Evolutionary conservation across 257 asterid genomes (phyloP).

Genomic region (Nicotiana tomentosiformis): DNA sequence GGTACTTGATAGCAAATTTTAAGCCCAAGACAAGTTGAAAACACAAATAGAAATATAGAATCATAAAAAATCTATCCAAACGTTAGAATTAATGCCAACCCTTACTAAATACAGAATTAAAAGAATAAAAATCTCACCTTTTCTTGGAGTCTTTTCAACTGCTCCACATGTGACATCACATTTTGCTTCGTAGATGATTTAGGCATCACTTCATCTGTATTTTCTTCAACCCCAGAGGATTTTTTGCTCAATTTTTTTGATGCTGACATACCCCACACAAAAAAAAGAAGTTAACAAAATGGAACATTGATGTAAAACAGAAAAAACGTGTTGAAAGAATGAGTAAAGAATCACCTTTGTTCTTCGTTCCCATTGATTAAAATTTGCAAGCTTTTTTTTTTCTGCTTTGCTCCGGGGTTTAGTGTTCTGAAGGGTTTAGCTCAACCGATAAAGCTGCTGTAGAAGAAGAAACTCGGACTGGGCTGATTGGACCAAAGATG

Average conservation of each 20-base stretch:
- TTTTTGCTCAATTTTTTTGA: background rate
- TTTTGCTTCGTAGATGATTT: constrained; percentile 33
- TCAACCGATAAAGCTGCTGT: background rate
- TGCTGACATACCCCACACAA: background rate
- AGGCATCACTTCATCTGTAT: background rate
- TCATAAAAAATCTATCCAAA: no score
- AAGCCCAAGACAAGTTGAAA: no score
- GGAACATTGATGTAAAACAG: background rate
- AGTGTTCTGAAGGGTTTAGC: background rate
- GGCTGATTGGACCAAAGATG: background rate
- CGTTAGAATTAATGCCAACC: no score
- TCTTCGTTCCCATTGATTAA: background rate
- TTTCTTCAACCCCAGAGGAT: background rate
- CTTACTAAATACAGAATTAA: background rate
- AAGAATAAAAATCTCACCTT: constrained; percentile 31
- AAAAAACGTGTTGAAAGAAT: background rate
- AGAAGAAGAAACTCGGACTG: background rate
- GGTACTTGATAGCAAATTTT: no score
- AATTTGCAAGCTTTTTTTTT: background rate
- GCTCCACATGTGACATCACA: constrained; percentile 48
- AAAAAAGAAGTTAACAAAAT: background rate
- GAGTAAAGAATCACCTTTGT: background rate
- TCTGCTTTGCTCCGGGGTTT: background rate
- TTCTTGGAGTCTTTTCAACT: constrained; percentile 54
- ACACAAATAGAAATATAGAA: no score